These are phyloP conservation scores for Coemansia sp. DNA, from an alignment of 371 early-diverging fungal species.

Conservation along the genomic window DNA sequence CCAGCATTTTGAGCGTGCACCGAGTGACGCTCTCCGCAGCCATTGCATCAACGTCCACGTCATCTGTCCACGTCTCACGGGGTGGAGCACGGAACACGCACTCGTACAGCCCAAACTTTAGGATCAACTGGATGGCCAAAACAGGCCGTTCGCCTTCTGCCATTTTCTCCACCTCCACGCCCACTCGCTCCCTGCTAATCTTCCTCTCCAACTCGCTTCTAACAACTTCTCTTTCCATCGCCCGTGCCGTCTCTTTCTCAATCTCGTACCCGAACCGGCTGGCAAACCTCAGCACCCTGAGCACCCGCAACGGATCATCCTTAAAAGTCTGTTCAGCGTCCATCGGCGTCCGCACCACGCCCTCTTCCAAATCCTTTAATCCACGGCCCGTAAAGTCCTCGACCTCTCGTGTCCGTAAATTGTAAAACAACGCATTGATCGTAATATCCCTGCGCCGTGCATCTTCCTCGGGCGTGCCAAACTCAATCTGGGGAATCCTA, in stretches of 20 bases:
- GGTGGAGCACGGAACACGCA: constrained; percentile 29
- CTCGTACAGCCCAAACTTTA: constrained; percentile 20
- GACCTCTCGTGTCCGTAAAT: constrained; percentile 81
- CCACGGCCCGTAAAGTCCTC: constrained; percentile 94
- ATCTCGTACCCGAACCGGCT: constrained; percentile 84
- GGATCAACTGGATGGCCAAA: constrained; percentile 30
- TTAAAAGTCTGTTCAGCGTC: constrained; percentile 89
- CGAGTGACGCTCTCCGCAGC: constrained; percentile 7
- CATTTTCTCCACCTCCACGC: constrained; percentile 96
- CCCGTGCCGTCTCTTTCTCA: constrained; percentile 66
- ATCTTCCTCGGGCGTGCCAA: constrained; percentile 96
- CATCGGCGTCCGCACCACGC: constrained; percentile 90
- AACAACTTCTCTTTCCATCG: constrained; percentile 63
- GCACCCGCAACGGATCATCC: constrained; percentile 98
- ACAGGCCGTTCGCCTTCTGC: constrained; percentile 53
- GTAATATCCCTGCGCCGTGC: constrained; percentile 97
- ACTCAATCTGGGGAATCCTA: constrained; percentile 78
- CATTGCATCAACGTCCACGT: neutral
- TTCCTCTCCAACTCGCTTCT: constrained; percentile 71
- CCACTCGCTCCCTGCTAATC: constrained; percentile 95
- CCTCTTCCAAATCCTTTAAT: constrained; percentile 67
- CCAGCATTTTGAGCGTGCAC: constrained; percentile 12
- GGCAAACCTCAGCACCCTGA: constrained; percentile 97
- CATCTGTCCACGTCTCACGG: neutral
- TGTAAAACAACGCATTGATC: constrained; percentile 98